Percentiles rank a stretch among this genome's conserved stretches.
These are phyloP conservation scores for Penicillium goetzii DNA, from an alignment of 495 filamentous ascomycete genomes.

Conservation along the genomic window DNA sequence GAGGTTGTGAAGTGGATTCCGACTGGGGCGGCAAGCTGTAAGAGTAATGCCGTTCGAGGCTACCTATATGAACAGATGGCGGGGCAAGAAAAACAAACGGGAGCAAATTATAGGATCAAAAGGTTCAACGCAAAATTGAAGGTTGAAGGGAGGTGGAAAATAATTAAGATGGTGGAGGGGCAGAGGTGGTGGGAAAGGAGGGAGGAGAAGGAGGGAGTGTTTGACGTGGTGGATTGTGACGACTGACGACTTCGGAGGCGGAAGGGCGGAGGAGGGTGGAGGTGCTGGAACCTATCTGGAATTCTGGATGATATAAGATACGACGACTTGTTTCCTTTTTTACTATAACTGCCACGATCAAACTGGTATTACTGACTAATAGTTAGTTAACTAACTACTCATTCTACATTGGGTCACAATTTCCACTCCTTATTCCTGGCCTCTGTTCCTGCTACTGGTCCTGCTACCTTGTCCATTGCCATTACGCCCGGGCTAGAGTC, in stretches of 20 bases:
- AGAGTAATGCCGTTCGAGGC: constrained; percentile 21
- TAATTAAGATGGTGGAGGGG: constrained; percentile 7
- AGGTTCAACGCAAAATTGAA: constrained; percentile 9
- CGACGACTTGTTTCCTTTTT: neutral
- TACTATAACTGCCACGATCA: neutral
- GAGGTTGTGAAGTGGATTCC: constrained; percentile 4
- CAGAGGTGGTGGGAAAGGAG: constrained; percentile 14
- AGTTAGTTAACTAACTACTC: neutral
- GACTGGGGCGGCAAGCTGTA: constrained; percentile 15
- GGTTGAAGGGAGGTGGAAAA: constrained; percentile 7
- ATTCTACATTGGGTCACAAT: neutral
- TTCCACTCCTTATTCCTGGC: neutral
- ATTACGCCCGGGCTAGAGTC: constrained; percentile 13
- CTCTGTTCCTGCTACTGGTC: neutral
- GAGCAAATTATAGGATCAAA: neutral
- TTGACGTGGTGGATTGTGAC: constrained; percentile 32
- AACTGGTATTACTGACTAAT: neutral
- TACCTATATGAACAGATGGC: constrained; percentile 12
- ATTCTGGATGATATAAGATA: neutral
- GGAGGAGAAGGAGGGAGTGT: constrained; percentile 23
- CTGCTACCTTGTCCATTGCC: constrained; percentile 13
- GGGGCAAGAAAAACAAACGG: constrained; percentile 8
- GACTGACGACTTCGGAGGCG: constrained; percentile 47
- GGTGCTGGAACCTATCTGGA: constrained; percentile 34
- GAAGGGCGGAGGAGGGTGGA: constrained; percentile 35